These are phyloP conservation scores for Suillus subaureus DNA, from an alignment of 768 basidiomycete species.

Conservation along the genomic window DNA sequence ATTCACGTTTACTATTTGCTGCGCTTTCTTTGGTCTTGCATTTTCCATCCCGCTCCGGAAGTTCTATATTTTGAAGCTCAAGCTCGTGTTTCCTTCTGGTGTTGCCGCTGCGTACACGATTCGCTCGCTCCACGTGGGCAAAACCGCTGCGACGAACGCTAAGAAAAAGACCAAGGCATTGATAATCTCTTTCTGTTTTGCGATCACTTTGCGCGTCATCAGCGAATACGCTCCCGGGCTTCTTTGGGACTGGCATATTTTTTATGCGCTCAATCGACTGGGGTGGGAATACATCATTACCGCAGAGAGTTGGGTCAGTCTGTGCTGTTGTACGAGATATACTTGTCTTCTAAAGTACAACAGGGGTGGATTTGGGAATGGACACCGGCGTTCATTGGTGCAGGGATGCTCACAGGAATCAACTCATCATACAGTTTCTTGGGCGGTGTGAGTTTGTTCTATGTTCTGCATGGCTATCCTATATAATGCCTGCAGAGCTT, in stretches of 20 bases:
- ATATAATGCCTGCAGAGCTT: slow-evolving; percentile 40
- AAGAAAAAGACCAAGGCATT: slow-evolving; percentile 58
- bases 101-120: slow-evolving; percentile 70
- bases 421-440: slow-evolving; percentile 60
- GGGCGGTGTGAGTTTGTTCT: slow-evolving; percentile 37
- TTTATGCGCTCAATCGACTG: slow-evolving; percentile 58
- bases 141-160: slow-evolving; percentile 50
- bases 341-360: slow-evolving; percentile 25
- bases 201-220: slow-evolving; percentile 56
- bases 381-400: slow-evolving; percentile 61
- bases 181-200: slow-evolving; percentile 45
- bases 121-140: slow-evolving; percentile 57
- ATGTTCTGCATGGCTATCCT: slow-evolving; percentile 2
- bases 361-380: slow-evolving; percentile 28
- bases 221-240: slow-evolving; percentile 63
- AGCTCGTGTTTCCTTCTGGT: slow-evolving; percentile 64
- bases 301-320: slow-evolving; percentile 60
- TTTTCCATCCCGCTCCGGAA: slow-evolving; percentile 66
- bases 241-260: slow-evolving; percentile 64
- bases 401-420: slow-evolving; percentile 58
- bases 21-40: slow-evolving; percentile 64
- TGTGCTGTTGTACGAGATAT: neutral
- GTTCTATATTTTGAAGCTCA: slow-evolving; percentile 65
- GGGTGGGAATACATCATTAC: slow-evolving; percentile 63
- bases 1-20: slow-evolving; percentile 54